Evolutionary conservation across 148 eudicot species (phyloP), one percentile per base, ranked within the genome.

Genomic region (Chenopodium berlandieri): DNA sequence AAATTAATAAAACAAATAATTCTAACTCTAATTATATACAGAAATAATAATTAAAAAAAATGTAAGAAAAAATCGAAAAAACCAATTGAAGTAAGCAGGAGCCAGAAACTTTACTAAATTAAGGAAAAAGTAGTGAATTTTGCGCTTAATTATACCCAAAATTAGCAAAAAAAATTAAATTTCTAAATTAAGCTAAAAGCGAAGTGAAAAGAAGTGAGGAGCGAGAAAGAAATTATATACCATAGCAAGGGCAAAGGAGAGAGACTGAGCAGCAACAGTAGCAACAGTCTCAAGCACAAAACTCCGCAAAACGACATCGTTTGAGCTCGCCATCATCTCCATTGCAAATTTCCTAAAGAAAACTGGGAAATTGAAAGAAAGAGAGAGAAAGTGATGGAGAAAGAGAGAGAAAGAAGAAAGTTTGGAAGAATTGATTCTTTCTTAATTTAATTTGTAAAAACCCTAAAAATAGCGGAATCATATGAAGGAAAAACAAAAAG

Each of bases 381-480:
- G 56, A 73, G 37, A 71, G 34, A 63, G 82, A 66, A 60, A 5
- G 75, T 9, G 54, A 9, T 9, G 54, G 54, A 48, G 54, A 48
- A 48, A 27, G 60, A 40, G 58, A 73, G 48, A 50, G 78, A 64
- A 40, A 50, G 78, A 64, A 40, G 73, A 52, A 48, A 70, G 34
- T 1, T 31, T 2, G n/a, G 16, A 70, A 12, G 84, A 78, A 78
- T 71, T 71, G 67, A 71, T 82, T 82, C 84, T 62, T 60, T 27
- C 73, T 5, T 7, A 20, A 62, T 40, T 40, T 40, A 58, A 62
- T 5, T 20, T 62, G 72, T 78, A 77, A 71, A 71, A 82, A 82
- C 81, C 85, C 85, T 78, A 73, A 31, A 64, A 79, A 72, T n/a
- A 32, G 77, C 68, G 82, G 85, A 83, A 78, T 83, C 82, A 66